phyloP scores from a whole-genome alignment of 345 rosid species.

The Heritiera fomes region DNA sequence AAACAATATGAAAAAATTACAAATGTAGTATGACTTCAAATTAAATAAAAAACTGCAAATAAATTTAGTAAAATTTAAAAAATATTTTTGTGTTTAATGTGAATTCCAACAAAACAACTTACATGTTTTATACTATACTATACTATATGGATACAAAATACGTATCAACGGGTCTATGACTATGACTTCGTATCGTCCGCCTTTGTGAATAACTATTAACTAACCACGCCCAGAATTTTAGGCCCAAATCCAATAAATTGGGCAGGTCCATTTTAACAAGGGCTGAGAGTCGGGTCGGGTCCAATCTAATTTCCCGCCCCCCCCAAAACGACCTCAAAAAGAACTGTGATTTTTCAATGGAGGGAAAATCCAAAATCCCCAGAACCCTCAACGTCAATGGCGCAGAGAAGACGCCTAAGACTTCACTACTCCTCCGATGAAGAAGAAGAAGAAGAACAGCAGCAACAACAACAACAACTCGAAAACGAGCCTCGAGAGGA shows the following conservation, averaged over 20 bases:
- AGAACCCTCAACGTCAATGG: constrained; percentile 36
- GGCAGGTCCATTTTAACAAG: not conserved
- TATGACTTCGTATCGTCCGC: not conserved
- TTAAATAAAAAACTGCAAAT: too few relatives aligned
- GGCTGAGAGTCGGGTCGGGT: not conserved
- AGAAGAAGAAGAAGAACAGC: constrained; percentile 35
- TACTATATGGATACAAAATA: too few relatives aligned
- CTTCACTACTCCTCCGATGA: constrained; percentile 50
- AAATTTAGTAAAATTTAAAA: too few relatives aligned
- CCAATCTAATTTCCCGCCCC: not conserved
- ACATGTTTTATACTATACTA: too few relatives aligned
- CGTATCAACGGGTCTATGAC: not conserved
- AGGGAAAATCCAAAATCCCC: constrained; percentile 28
- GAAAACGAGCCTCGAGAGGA: constrained; percentile 8
- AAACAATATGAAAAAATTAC: too few relatives aligned
- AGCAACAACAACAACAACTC: not conserved
- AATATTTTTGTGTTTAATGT: too few relatives aligned
- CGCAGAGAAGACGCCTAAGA: constrained; percentile 50
- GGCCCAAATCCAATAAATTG: not conserved
- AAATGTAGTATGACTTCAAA: too few relatives aligned
- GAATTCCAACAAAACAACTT: too few relatives aligned
- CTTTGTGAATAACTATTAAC: too few relatives aligned
- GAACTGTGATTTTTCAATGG: constrained; percentile 8
- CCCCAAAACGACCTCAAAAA: not conserved
- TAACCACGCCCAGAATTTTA: too few relatives aligned